Base-by-base conservation (phyloP, 2,329 filamentous ascomycete species). In the Sporothrix curviconia region DNA sequence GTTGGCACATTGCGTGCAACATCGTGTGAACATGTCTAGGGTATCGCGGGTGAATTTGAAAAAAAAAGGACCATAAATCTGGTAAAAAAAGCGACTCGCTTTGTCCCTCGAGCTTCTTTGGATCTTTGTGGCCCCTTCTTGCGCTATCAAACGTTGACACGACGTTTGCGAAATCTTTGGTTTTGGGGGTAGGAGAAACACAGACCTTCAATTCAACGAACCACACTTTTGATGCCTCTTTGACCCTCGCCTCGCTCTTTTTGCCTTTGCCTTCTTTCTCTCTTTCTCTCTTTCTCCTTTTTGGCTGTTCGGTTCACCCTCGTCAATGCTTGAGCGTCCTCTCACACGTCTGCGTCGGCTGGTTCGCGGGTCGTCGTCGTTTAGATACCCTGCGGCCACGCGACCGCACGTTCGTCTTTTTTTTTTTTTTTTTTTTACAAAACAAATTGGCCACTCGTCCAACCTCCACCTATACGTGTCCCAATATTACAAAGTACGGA, bases 361-460 rank as follows among this genome's bases (percentile, higher is more conserved):
- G 44, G 44, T 9, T 47, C 44, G 44, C 28, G 15, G 25, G 44
- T 32, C 24, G 19, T n/a, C n/a, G n/a, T n/a, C n/a, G n/a, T n/a
- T n/a, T n/a, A n/a, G n/a, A n/a, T n/a, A n/a, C 54, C 54, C 42
- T 49, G 54, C 25, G 54, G 34, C 54, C 54, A 56, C 54, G 54
- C 54, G 53, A 43, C 53, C 53, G 39, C 53, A 49, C 53, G 43
- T 47, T 55, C 36, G n/a, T n/a, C n/a, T n/a, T n/a, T n/a, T n/a
- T n/a, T n/a, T n/a, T n/a, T n/a, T n/a, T n/a, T n/a, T n/a, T n/a
- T n/a, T n/a, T n/a, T n/a, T n/a, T n/a, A n/a, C n/a, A n/a, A n/a
- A n/a, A n/a, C n/a, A n/a, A n/a, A n/a, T n/a, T n/a, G n/a, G n/a
- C n/a, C n/a, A n/a, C n/a, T n/a, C n/a, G n/a, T n/a, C n/a, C n/a